Evolutionary conservation across 192 early-diverging fungal species (phyloP), one percentile per base, ranked within the genome.

Genomic region (Martensiomyces pterosporus): DNA sequence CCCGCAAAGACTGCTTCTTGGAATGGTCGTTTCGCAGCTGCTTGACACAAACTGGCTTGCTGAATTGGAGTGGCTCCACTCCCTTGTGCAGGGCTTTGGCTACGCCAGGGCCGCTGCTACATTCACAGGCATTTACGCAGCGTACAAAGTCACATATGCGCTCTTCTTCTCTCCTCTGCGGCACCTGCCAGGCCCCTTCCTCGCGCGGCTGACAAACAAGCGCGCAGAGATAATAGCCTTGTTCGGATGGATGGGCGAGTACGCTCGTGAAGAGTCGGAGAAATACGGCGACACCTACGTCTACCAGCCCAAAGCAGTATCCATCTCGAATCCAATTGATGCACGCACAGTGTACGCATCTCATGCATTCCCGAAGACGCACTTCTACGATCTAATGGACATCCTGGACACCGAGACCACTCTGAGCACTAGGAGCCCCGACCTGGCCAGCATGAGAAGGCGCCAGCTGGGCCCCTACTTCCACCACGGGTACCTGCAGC

Each of bases 381-480:
- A 18, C 0, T 63, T 61, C 51, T 70, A 70, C 52, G 6, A 32
- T 5, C 12, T 12, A 8, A 5, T 32, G 6, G 29, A 32, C 5
- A 32, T 12, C 29, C 6, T 32, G 6, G 29, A 12, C 5, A 32
- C 29, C 29, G 6, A 5, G 29, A 5, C 5, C 39, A 41, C 39
- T 9, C 14, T 41, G 5, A 41, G 17, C 22, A 8, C 39, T 8
- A 17, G 22, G 6, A 12, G 12, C 29, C 29, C 29, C 12, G 29
- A 12, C 6, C 12, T 17, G 16, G 51, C 50, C 14, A 63, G 67
- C 39, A 44, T 22, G 2, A 47, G 25, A 18, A 26, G 52, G 3
- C 67, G 67, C 2, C 57, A 57, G 43, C 35, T 70, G 2, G 60
- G 60, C 0, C 51, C 55, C 0, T 63, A 52, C n/a, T 62, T 70